phyloP scores from a whole-genome alignment of 2,329 filamentous ascomycete species.

The Beauveria asiatica region DNA sequence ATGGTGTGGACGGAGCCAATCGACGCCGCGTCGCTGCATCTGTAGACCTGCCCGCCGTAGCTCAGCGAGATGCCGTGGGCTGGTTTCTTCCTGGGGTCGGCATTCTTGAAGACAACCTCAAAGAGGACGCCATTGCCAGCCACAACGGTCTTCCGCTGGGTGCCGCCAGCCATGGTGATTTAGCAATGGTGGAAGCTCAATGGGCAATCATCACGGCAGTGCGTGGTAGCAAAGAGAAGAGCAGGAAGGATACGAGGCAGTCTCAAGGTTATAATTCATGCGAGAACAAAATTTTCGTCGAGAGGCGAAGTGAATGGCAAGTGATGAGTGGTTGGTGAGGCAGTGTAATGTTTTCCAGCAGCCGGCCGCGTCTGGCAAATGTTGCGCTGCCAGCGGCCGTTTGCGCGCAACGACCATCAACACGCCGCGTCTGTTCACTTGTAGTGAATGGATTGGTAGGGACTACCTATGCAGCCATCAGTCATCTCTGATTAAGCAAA shows the following conservation, averaged over 20 bases:
- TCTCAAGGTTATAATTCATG: neutral
- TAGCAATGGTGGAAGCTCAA: constrained; percentile 3
- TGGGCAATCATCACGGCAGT: neutral
- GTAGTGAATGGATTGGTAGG: neutral
- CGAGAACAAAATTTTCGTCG: neutral
- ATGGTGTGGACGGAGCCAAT: constrained; percentile 6
- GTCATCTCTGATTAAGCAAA: constrained; percentile 14
- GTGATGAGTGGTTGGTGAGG: neutral
- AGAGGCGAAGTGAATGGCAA: constrained; percentile 1
- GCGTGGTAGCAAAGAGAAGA: neutral
- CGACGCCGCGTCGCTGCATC: neutral
- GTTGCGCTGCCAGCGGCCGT: neutral
- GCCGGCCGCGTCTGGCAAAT: neutral
- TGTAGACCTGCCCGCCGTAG: constrained; percentile 1
- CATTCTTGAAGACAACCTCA: constrained; percentile 3
- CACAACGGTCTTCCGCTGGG: neutral
- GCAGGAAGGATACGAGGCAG: neutral
- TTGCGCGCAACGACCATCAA: neutral
- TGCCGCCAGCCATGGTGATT: constrained; percentile 4
- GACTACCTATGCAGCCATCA: neutral
- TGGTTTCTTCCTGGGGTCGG: neutral
- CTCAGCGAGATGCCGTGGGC: neutral
- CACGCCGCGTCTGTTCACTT: neutral
- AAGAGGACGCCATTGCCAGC: neutral
- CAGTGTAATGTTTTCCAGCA: neutral